Evolutionary conservation across 2,329 filamentous ascomycete species (phyloP).

Genomic region (Aspergillus viridinutans): DNA sequence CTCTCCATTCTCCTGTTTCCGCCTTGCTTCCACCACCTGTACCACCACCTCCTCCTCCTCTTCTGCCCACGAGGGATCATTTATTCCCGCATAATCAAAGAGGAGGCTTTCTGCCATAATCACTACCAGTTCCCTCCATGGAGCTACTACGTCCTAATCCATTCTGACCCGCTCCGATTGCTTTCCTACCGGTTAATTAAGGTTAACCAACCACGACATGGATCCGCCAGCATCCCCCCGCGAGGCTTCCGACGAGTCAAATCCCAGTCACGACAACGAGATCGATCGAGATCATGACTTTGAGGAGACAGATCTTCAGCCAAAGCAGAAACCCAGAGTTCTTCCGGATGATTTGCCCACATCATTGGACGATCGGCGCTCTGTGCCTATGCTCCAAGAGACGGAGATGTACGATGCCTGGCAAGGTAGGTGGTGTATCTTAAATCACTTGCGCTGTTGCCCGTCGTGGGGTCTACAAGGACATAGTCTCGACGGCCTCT

Average conservation of each 20-base stretch:
- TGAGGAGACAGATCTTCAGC: slow-evolving; percentile 10
- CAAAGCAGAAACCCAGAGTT: slow-evolving; percentile 28
- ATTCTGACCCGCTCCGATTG: slow-evolving; percentile 8
- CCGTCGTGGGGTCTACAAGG: too few relatives aligned
- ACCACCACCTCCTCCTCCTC: neutral
- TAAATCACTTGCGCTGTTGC: neutral
- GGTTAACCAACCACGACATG: slow-evolving; percentile 25
- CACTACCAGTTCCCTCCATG: slow-evolving; percentile 12
- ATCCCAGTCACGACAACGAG: slow-evolving; percentile 9
- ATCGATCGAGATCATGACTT: slow-evolving; percentile 13
- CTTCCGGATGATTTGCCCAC: slow-evolving; percentile 84
- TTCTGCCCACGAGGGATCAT: neutral
- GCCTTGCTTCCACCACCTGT: neutral
- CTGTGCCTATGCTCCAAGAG: slow-evolving; percentile 67
- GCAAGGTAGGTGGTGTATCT: slow-evolving; percentile 64
- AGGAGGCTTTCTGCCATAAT: slow-evolving; percentile 8
- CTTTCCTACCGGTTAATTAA: slow-evolving; percentile 6
- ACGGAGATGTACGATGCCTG: slow-evolving; percentile 99
- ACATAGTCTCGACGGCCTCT: too few relatives aligned
- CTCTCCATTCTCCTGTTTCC: neutral
- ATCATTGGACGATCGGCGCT: slow-evolving; percentile 82
- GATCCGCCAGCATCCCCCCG: slow-evolving; percentile 30
- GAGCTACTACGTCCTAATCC: slow-evolving; percentile 14
- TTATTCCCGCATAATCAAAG: neutral
- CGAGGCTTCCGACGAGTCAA: slow-evolving; percentile 28